Conservation (phyloP, 176 grass and related monocot species). For the Calamus simplicifolius region DNA sequence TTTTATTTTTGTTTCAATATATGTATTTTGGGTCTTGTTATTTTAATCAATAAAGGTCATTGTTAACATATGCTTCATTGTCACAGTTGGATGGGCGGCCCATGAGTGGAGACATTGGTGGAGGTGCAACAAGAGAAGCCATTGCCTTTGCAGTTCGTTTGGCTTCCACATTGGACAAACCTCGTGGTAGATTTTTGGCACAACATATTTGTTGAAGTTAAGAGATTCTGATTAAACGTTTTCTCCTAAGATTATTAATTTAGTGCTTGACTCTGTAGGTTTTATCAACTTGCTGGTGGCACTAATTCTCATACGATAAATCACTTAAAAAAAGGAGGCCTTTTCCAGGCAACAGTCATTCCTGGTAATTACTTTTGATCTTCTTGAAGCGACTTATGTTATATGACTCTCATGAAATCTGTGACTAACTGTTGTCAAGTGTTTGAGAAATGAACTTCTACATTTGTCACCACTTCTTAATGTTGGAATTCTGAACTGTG, state of each 20-base stretch:
- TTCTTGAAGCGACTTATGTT: not conserved
- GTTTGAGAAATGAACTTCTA: no score
- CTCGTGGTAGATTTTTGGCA: constrained; percentile 48
- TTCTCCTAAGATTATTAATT: constrained; percentile 13
- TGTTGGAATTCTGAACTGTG: no score
- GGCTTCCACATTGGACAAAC: constrained; percentile 41
- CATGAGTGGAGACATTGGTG: constrained; percentile 87
- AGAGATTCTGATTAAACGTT: not conserved
- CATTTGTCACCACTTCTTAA: no score
- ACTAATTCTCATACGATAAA: constrained; percentile 73
- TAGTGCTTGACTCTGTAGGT: constrained; percentile 40
- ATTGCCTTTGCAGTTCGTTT: constrained; percentile 70
- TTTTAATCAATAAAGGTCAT: not conserved
- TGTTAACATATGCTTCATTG: constrained; percentile 14
- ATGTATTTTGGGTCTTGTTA: no score
- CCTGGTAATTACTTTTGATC: constrained; percentile 25
- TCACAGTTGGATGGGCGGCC: constrained; percentile 77
- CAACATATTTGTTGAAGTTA: not conserved
- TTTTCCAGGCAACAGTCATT: constrained; percentile 43
- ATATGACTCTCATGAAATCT: not conserved
- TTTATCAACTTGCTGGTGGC: constrained; percentile 88
- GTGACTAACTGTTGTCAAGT: no score
- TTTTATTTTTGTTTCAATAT: no score
- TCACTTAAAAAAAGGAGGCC: constrained; percentile 59
- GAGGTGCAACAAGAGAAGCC: constrained; percentile 79